A percentile compares a stretch with the other conserved stretches of the same genome.
Evolutionary conservation across 257 asterid genomes (phyloP).

Genomic region (Solanum commersonii): DNA sequence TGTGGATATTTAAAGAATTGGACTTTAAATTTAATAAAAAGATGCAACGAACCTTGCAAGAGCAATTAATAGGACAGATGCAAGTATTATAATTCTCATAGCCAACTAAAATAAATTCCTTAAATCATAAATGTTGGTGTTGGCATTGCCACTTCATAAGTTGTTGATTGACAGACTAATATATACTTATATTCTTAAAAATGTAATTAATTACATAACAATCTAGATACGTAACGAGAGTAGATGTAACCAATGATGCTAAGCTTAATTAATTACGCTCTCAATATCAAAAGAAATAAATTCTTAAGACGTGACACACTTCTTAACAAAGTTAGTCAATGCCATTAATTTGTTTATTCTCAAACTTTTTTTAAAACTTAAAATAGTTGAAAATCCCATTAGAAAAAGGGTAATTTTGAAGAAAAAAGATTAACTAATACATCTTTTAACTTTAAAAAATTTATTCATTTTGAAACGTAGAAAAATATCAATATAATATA

Average conservation of each 20-base stretch:
- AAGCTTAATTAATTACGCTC: background rate
- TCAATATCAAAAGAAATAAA: background rate
- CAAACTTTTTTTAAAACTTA: too few relatives aligned
- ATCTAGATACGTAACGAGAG: background rate
- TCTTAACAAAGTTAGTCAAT: background rate
- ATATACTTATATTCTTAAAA: background rate
- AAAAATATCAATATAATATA: too few relatives aligned
- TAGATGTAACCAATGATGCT: background rate
- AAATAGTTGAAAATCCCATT: background rate
- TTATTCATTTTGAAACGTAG: too few relatives aligned
- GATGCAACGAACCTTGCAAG: background rate
- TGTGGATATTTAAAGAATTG: background rate
- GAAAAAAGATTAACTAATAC: background rate
- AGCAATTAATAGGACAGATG: background rate
- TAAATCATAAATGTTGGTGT: background rate
- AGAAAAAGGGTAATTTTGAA: background rate
- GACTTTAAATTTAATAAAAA: background rate
- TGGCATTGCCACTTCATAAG: background rate
- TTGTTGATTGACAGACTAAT: background rate
- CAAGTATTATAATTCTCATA: background rate
- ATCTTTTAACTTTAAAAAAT: too few relatives aligned
- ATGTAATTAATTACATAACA: background rate
- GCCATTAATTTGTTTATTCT: background rate
- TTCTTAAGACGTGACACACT: background rate
- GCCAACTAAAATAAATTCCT: background rate